Conservation (phyloP, 2,329 filamentous ascomycete species). For the Xylaria sp. region DNA sequence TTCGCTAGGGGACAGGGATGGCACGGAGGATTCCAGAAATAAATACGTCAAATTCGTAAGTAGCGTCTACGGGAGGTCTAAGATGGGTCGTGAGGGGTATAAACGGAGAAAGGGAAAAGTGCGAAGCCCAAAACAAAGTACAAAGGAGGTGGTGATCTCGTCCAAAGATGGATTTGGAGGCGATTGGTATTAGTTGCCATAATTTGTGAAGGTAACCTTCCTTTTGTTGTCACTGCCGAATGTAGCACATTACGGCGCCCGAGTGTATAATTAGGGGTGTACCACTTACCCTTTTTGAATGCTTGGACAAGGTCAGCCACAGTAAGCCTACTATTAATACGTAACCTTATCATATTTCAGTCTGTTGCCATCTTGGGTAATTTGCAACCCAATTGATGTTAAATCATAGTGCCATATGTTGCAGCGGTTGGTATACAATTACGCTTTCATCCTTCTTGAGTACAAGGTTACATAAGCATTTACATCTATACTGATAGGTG, state of each 20-base stretch:
- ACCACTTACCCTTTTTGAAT: conserved; percentile 7
- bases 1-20: conserved; percentile 2
- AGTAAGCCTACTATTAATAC: conserved; percentile 1
- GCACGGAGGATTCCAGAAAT: neutral
- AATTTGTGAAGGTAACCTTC: neutral
- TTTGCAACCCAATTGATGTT: neutral
- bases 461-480: neutral
- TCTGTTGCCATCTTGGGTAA: neutral
- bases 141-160: conserved; percentile 7
- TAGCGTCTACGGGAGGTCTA: neutral
- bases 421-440: neutral
- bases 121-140: neutral
- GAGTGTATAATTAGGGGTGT: neutral
- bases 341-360: neutral
- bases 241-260: neutral
- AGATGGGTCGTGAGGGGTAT: neutral
- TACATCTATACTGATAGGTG: too few species aligned
- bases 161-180: conserved; percentile 5
- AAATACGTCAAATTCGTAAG: neutral
- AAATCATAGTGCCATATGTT: neutral
- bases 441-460: neutral
- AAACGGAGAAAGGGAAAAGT: neutral
- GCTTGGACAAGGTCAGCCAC: neutral
- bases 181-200: neutral
- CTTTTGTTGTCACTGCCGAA: conserved; percentile 1